Percentiles rank a stretch among this genome's conserved stretches.
Conservation (phyloP, 805 yeast genomes). For the Yamadazyma olivae region DNA sequence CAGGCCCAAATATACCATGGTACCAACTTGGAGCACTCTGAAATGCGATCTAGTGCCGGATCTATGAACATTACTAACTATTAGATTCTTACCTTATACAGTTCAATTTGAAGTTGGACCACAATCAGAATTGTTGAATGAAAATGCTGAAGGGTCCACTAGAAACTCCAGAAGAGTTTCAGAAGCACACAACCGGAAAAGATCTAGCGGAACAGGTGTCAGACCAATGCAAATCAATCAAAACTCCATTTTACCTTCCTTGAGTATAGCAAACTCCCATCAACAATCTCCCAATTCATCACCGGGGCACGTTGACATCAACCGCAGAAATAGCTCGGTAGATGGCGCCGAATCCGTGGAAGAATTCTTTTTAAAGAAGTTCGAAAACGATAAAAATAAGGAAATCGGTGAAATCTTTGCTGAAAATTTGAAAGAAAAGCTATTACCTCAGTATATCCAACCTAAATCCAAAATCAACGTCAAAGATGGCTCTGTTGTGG, state of each 20-base stretch:
- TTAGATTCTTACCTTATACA: constrained; percentile 67
- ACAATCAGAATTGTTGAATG: constrained; percentile 7
- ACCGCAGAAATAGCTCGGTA: neutral
- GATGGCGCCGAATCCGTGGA: constrained; percentile 10
- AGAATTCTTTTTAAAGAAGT: constrained; percentile 11
- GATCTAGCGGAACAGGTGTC: constrained; percentile 6
- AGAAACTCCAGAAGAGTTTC: neutral
- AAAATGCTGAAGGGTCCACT: neutral
- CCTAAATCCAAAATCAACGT: constrained; percentile 41
- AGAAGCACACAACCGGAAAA: neutral
- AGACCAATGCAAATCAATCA: constrained; percentile 10
- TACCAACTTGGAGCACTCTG: too few relatives aligned
- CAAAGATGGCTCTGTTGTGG: constrained; percentile 32
- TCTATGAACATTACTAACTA: neutral
- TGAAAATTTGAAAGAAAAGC: constrained; percentile 23
- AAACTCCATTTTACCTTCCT: constrained; percentile 32
- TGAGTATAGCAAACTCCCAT: constrained; percentile 32
- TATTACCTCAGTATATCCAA: constrained; percentile 36
- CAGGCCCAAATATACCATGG: too few relatives aligned
- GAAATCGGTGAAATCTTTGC: constrained; percentile 10
- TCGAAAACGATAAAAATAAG: neutral
- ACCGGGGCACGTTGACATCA: constrained; percentile 1
- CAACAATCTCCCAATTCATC: constrained; percentile 10
- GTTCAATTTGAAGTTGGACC: constrained; percentile 60
- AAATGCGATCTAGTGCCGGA: too few relatives aligned